Evolutionary conservation across 225 moss, liverwort and hornwort species (phyloP).

Genomic region (Pseudisothecium myosuroides): DNA sequence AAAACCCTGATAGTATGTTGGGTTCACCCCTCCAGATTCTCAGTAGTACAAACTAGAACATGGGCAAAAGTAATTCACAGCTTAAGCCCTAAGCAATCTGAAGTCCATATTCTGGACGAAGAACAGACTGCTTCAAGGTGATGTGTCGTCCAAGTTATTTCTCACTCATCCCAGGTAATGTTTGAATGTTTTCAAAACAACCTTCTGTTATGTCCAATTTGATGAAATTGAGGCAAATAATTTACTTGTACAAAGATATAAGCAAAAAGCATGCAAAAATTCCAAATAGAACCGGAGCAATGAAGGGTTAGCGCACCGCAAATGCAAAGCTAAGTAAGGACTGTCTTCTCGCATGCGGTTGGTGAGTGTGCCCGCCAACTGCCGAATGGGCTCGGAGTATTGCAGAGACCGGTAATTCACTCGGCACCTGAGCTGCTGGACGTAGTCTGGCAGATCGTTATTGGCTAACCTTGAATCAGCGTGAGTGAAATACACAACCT

Average conservation of each 20-base stretch:
- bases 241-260: too few species aligned
- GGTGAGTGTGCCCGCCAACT: constrained; percentile 31
- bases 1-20: too few species aligned
- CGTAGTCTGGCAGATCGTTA: constrained; percentile 43
- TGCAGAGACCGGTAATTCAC: constrained; percentile 55
- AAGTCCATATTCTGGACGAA: not conserved
- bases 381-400: constrained; percentile 48
- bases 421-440: constrained; percentile 60
- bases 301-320: constrained; percentile 18
- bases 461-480: constrained; percentile 66
- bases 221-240: not conserved
- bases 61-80: not conserved
- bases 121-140: not conserved
- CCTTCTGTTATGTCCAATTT: not conserved
- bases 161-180: not conserved
- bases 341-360: constrained; percentile 32
- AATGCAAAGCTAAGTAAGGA: constrained; percentile 67
- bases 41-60: not conserved
- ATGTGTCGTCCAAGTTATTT: not conserved
- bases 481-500: constrained; percentile 56
- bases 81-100: not conserved
- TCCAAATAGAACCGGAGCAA: not conserved
- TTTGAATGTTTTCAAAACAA: not conserved
- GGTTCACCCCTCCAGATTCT: not conserved
- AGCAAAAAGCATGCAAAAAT: not conserved